These are phyloP conservation scores for Nepenthes mirabilis DNA, from an alignment of 148 eudicot genomes.

Conservation along the genomic window DNA sequence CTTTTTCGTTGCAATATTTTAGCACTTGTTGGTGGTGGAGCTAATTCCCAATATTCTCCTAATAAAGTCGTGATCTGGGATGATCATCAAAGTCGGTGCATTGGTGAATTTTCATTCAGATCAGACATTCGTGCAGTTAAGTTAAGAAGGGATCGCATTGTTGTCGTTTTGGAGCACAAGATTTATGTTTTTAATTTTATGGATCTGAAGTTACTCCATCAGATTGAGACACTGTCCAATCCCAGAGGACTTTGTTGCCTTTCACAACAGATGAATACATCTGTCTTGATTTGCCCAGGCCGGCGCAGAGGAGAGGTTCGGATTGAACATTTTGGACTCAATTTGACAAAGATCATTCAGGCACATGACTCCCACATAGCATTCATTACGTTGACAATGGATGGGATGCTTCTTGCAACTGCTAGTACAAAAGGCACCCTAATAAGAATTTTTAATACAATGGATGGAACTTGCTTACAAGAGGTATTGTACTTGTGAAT, in stretches of 20 bases:
- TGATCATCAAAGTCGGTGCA: slow-evolving; percentile 82
- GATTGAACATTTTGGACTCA: slow-evolving; percentile 90
- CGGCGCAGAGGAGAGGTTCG: slow-evolving; percentile 79
- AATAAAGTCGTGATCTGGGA: slow-evolving; percentile 91
- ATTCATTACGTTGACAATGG: slow-evolving; percentile 78
- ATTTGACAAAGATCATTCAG: slow-evolving; percentile 58
- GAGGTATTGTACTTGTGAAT: slow-evolving; percentile 47
- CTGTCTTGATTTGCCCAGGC: slow-evolving; percentile 89
- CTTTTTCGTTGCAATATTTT: slow-evolving; percentile 77
- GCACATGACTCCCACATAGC: slow-evolving; percentile 90
- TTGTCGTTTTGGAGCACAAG: slow-evolving; percentile 92
- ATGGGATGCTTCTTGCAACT: slow-evolving; percentile 95
- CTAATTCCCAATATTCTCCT: slow-evolving; percentile 72
- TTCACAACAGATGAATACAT: slow-evolving; percentile 68
- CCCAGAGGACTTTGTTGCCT: slow-evolving; percentile 93
- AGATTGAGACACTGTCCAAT: slow-evolving; percentile 76
- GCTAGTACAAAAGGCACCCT: slow-evolving; percentile 90
- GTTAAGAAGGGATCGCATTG: slow-evolving; percentile 76
- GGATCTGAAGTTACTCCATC: slow-evolving; percentile 88
- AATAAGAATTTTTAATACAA: slow-evolving; percentile 75
- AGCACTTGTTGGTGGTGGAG: slow-evolving; percentile 85
- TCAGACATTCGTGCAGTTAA: slow-evolving; percentile 86
- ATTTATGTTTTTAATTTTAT: slow-evolving; percentile 73
- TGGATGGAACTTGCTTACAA: slow-evolving; percentile 94
- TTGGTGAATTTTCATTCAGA: slow-evolving; percentile 85